Conservation (phyloP, 495 filamentous ascomycete species). For the Annulohypoxylon maeteangense region DNA sequence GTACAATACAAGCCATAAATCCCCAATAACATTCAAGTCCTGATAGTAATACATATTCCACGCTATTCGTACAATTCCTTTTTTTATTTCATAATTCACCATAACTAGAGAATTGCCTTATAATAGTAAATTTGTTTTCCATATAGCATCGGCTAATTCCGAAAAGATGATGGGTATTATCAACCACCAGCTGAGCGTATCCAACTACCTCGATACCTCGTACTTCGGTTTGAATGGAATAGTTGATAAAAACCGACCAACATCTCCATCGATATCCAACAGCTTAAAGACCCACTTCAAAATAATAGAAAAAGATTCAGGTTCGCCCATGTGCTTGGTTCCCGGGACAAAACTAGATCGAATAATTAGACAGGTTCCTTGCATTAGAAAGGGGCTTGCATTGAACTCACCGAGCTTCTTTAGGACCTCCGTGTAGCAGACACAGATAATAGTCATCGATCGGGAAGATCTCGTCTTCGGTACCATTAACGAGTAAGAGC, state of each 20-base stretch:
- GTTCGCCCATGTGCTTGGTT: constrained; percentile 40
- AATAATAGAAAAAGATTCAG: constrained; percentile 23
- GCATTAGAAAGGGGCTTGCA: background rate
- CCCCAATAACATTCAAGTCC: background rate
- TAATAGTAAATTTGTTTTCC: background rate
- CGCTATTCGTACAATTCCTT: background rate
- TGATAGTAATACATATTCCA: background rate
- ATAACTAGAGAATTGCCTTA: background rate
- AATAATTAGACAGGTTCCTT: background rate
- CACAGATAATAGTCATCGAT: constrained; percentile 73
- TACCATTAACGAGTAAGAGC: constrained; percentile 74
- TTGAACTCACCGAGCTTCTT: constrained; percentile 64
- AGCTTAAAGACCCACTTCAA: constrained; percentile 39
- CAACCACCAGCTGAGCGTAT: background rate
- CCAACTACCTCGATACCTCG: background rate
- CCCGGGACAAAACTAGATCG: constrained; percentile 24
- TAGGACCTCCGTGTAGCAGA: constrained; percentile 69
- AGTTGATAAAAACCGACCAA: constrained; percentile 29
- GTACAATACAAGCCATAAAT: background rate
- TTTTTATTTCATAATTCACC: background rate
- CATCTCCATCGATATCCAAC: constrained; percentile 31
- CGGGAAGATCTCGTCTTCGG: constrained; percentile 73
- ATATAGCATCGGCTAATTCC: background rate
- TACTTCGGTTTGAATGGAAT: constrained; percentile 40
- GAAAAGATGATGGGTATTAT: background rate